Evolutionary conservation across 2,329 filamentous ascomycete genomes (phyloP).

Genomic region (Penicillium sp.): DNA sequence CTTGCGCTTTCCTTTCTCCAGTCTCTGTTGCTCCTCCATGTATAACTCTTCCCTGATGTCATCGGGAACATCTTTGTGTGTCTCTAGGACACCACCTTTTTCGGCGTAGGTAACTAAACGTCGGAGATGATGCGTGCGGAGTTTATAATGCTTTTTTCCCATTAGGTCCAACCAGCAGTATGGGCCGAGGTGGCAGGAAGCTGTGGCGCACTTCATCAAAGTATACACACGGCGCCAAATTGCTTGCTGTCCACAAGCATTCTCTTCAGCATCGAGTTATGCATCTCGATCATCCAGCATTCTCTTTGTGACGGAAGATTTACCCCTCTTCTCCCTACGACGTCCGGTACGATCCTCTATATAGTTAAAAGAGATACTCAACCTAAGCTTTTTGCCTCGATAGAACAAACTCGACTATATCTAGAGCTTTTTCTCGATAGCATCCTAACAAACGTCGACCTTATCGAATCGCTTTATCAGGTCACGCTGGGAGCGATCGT

Average conservation of each 20-base stretch:
- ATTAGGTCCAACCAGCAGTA: slow-evolving; percentile 16
- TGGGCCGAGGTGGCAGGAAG: slow-evolving; percentile 8
- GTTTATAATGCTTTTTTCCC: slow-evolving; percentile 17
- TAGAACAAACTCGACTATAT: slow-evolving; percentile 5
- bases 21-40: slow-evolving; percentile 14
- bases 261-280: slow-evolving; percentile 14
- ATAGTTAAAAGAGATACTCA: slow-evolving; percentile 12
- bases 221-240: slow-evolving; percentile 9
- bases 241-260: slow-evolving; percentile 2
- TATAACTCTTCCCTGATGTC: slow-evolving; percentile 16
- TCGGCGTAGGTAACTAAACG: slow-evolving; percentile 15
- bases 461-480: slow-evolving; percentile 5
- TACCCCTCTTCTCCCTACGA: slow-evolving; percentile 15
- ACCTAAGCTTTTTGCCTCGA: slow-evolving; percentile 5
- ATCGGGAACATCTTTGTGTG: slow-evolving; percentile 15
- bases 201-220: slow-evolving; percentile 7
- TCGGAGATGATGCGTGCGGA: slow-evolving; percentile 2
- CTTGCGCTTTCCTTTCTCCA: slow-evolving; percentile 13
- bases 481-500: neutral
- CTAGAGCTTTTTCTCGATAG: slow-evolving; percentile 11
- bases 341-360: slow-evolving; percentile 4
- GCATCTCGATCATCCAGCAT: slow-evolving; percentile 14
- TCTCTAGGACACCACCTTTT: slow-evolving; percentile 15
- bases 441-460: neutral
- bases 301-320: slow-evolving; percentile 11